Evolutionary conservation across 306 rosid species (phyloP).

Genomic region (Vigna hirtella): DNA sequence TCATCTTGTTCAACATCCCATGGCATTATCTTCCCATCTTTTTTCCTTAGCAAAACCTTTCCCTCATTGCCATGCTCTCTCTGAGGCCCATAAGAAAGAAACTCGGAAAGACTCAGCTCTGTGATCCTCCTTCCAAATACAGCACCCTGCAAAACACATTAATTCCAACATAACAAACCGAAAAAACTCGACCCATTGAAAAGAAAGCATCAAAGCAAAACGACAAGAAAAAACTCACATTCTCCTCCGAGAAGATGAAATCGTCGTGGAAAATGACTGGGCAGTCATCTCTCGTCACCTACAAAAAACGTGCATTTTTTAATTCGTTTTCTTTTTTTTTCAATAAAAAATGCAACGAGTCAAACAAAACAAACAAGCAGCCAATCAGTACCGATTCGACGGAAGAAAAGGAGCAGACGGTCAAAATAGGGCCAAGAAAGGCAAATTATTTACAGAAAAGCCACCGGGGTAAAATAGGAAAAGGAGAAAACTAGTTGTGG

Average conservation of each 20-base stretch:
- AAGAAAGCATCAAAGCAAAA: neutral
- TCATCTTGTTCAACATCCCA: constrained; percentile 87
- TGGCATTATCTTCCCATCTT: constrained; percentile 56
- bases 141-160: constrained; percentile 56
- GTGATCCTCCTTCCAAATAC: constrained; percentile 67
- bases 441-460: neutral
- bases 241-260: constrained; percentile 57
- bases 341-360: neutral
- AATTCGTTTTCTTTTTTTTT: constrained; percentile 6
- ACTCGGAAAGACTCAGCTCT: constrained; percentile 60
- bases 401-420: neutral
- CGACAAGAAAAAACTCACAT: constrained; percentile 48
- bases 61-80: constrained; percentile 58
- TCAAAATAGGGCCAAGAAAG: neutral
- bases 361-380: neutral
- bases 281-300: constrained; percentile 83
- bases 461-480: constrained; percentile 22
- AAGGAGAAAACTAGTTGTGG: neutral
- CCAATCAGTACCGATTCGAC: constrained; percentile 45
- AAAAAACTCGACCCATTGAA: no score
- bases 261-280: constrained; percentile 89
- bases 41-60: constrained; percentile 62
- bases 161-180: neutral
- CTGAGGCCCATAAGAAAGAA: constrained; percentile 77
- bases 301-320: constrained; percentile 59